Conservation (phyloP, 2,329 filamentous ascomycete species). For the Moelleriella libera region DNA sequence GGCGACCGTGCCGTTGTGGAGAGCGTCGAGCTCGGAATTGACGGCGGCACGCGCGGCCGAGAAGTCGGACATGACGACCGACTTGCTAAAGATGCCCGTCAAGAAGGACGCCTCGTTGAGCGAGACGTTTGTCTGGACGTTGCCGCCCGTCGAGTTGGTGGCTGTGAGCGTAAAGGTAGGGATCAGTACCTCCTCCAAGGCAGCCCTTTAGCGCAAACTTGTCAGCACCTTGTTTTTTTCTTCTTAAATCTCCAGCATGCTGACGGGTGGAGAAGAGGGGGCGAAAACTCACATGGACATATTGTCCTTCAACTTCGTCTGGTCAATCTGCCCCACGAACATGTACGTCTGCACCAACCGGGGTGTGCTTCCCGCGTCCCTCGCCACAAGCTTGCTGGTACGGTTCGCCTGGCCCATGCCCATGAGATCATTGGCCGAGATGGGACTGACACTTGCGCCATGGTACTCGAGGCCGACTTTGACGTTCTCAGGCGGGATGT, state of each 20-base stretch:
- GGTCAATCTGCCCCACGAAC: constrained; percentile 56
- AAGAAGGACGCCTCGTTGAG: constrained; percentile 59
- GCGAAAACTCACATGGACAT: constrained; percentile 44
- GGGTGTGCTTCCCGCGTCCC: constrained; percentile 16
- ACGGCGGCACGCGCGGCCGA: constrained; percentile 34
- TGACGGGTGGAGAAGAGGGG: neutral
- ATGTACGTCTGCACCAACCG: constrained; percentile 46
- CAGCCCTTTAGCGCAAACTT: constrained; percentile 23
- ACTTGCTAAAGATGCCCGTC: constrained; percentile 51
- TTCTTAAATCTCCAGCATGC: neutral
- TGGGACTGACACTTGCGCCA: constrained; percentile 28
- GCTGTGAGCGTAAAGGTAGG: constrained; percentile 54
- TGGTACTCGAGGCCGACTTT: constrained; percentile 39
- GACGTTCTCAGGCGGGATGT: constrained; percentile 36
- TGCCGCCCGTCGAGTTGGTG: constrained; percentile 32
- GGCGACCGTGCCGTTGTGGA: constrained; percentile 39
- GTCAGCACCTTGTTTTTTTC: neutral
- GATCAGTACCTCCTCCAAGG: constrained; percentile 49
- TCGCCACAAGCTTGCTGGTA: constrained; percentile 1
- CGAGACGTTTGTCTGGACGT: constrained; percentile 49
- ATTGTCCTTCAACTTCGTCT: constrained; percentile 33
- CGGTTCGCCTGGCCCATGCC: constrained; percentile 11
- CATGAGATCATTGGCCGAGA: constrained; percentile 11
- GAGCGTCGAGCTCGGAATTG: constrained; percentile 25
- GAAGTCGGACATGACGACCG: constrained; percentile 37